These are phyloP conservation scores for Suillus hirtellus DNA, from an alignment of 768 basidiomycete genomes.

Conservation along the genomic window DNA sequence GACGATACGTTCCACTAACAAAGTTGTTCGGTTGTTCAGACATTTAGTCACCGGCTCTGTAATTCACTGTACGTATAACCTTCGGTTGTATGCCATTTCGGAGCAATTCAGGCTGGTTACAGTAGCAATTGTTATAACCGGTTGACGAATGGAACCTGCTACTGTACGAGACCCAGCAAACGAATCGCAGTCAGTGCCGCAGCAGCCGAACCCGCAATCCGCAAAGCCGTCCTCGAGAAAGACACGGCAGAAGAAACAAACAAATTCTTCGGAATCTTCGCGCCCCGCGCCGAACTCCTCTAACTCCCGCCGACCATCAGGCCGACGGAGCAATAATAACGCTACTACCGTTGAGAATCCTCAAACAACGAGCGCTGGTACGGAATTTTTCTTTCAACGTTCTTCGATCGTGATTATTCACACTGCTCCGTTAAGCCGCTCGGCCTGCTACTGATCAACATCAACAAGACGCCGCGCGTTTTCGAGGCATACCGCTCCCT, in stretches of 20 bases:
- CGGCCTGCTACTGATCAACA: constrained; percentile 18
- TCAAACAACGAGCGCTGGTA: constrained; percentile 18
- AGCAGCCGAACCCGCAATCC: constrained; percentile 41
- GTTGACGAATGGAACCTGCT: constrained; percentile 43
- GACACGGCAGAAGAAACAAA: constrained; percentile 53
- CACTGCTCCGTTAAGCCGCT: constrained; percentile 22
- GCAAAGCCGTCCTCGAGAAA: constrained; percentile 43
- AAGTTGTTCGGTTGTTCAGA: neutral
- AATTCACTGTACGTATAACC: neutral
- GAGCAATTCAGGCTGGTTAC: constrained; percentile 21
- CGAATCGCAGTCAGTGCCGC: constrained; percentile 34
- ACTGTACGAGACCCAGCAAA: constrained; percentile 48
- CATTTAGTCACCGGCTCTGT: neutral
- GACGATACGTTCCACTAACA: neutral
- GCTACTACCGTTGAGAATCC: constrained; percentile 18
- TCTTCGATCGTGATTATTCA: neutral
- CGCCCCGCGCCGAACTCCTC: constrained; percentile 22
- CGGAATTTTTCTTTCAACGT: constrained; percentile 12
- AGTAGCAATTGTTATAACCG: constrained; percentile 23
- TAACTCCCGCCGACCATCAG: constrained; percentile 27
- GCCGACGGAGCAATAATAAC: constrained; percentile 28
- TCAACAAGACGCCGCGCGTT: constrained; percentile 29
- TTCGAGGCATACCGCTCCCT: constrained; percentile 45
- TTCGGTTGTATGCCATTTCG: constrained; percentile 19
- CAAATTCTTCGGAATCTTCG: constrained; percentile 28